Base-by-base conservation (phyloP, 179 eudicot genomes). In the Gypsophila paniculata region DNA sequence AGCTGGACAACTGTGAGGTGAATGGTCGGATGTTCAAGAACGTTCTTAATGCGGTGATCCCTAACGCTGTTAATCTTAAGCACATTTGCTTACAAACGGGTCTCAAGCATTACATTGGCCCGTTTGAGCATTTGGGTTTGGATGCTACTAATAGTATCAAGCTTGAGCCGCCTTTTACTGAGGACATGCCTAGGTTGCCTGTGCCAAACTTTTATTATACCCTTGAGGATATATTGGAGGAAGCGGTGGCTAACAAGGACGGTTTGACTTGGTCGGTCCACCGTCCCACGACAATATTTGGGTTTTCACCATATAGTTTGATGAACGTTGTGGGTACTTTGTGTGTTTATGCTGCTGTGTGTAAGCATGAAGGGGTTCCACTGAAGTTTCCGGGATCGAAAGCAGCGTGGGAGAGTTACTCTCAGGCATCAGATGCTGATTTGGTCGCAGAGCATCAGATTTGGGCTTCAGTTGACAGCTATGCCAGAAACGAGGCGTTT, bases 381-480 rank as follows among this genome's bases (percentile, higher is more conserved):
- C 6, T 81, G 18, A 68, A 65, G 62, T 83, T 83, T 18, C 86
- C 86, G 0, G 86, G 86, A 1, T 10, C 75, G 1, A 81, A 78
- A 64, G 48, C 48, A 5, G 77, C 79, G 4, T 83, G 86, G 86
- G 84, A 83, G 52, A 34, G 78, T 8, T 84, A 78, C 67, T 78
- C 80, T 0, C 66, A 54, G 11, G 87, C 77, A 0, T 84, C 87
- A 10, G 87, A 84, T 46, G 83, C 85, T 0, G 87, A 84, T 65
- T 74, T 84, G 23, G 72, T 84, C 6, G 87, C 87, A 0, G 87
- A 84, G 74, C 87, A 84, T 9, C 87, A 84, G 0, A 84, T 84
- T 53, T 84, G 87, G 87, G 85, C 87, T 25, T 80, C 87, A 0
- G 87, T 84, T 13, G 87, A 84, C 68, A 79, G 81, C 3, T 84